These are phyloP conservation scores for Backusella psychrophila DNA, from an alignment of 192 early-diverging fungal genomes.

Conservation along the genomic window DNA sequence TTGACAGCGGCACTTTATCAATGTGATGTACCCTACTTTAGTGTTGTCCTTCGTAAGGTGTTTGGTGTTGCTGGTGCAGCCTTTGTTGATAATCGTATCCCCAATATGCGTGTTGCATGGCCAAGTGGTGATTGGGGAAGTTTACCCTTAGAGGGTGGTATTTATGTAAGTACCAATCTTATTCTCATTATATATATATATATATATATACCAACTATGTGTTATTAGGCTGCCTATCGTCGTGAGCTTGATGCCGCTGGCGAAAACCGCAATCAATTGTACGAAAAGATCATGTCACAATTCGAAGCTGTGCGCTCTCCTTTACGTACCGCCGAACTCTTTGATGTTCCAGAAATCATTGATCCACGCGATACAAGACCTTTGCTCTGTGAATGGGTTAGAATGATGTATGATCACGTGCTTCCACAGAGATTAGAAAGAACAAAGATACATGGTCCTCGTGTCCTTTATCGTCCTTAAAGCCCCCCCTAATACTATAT, in stretches of 20 bases:
- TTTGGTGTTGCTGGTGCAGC: conserved; percentile 42
- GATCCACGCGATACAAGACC: conserved; percentile 37
- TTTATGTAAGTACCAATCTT: conserved; percentile 10
- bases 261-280: conserved; percentile 28
- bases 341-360: conserved; percentile 39
- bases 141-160: conserved; percentile 36
- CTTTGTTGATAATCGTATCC: conserved; percentile 32
- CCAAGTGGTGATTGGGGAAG: conserved; percentile 39
- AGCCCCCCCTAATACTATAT: neutral
- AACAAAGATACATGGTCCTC: conserved; percentile 25
- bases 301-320: conserved; percentile 38
- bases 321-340: conserved; percentile 31
- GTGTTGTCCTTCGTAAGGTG: conserved; percentile 33
- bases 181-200: neutral
- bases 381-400: conserved; percentile 34
- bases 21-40: conserved; percentile 35
- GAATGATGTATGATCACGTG: conserved; percentile 35
- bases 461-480: conserved; percentile 28
- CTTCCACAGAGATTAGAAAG: conserved; percentile 29
- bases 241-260: conserved; percentile 35
- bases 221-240: conserved; percentile 34
- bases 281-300: conserved; percentile 29
- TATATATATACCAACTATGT: neutral
- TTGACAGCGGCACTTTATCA: conserved; percentile 37
- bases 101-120: conserved; percentile 36